Base-by-base conservation (phyloP, 2,329 filamentous ascomycete species). In the Nannizzia gypsea region DNA sequence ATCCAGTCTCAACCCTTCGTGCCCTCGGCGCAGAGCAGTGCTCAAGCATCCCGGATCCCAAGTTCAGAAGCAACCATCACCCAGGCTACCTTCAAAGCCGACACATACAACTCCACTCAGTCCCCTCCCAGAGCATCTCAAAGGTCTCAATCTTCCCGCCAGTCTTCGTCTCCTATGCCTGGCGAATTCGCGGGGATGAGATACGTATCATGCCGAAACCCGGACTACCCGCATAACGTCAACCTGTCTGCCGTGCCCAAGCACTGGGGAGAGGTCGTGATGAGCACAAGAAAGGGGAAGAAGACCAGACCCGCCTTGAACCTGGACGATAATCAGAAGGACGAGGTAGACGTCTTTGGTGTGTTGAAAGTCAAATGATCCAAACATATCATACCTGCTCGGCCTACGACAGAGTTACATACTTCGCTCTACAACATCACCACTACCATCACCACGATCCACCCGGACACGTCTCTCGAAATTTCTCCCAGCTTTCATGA, bases 191-290 rank as follows among this genome's bases (percentile, higher is more conserved):
- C 54, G 9, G 60, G 58, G 6, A 59, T 65, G 56, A 61, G 60
- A 48, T 65, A 61, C 54, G 59, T 64, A n/a, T 52, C 64, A 22
- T 63, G 58, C 13, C 59, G 40, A 31, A 59, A 62, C 42, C 15
- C 59, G 1, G 54, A 56, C 36, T 28, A 58, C 9, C 24, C 20
- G 15, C 26, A 61, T 28, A 58, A 31, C 22, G 44, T 54, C 9
- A 31, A 64, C 36, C 13, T 59, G 20, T 60, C 69, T 22, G 65
- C 69, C 0, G 68, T 72, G 1, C 72, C 72, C 0, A 75, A 74
- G 62, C 73, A 76, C 57, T 76, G 74, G 74, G 74, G 74, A 3
- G 74, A 76, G 62, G 74, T 76, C 3, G 71, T 76, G 6, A 70
- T 75, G 57, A 75, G 73, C 40, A 69, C 72, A 44, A 68, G 67